Base-by-base conservation (phyloP, 2,329 filamentous ascomycete species). In the Aspergillus thermomutatus region DNA sequence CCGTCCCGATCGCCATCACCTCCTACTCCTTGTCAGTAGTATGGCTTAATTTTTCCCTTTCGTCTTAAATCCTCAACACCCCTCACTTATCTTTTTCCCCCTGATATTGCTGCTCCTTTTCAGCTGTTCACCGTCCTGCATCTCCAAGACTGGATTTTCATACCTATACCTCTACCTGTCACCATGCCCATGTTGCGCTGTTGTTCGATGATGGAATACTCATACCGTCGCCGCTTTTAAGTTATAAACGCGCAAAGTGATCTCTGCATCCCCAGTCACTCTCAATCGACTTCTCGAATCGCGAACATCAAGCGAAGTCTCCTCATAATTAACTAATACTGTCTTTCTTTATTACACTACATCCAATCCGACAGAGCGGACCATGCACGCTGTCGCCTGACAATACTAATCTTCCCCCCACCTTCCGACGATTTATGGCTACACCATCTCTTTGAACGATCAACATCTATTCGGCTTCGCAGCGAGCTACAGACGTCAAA, bases 401-500 rank as follows among this genome's bases (percentile, higher is more conserved):
- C 43, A 46, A 6, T 43, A 2, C 10, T 21, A 14, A 23, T 46
- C 23, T 23, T 23, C 9, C 23, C 34, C 23, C 23, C 43, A 25
- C 11, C 11, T 11, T 5, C 8, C 19, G 43, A 46, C 43, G 43
- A 46, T 49, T 40, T 17, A 37, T 37, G 31, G 31, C 31, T 37
- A 37, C 14, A 43, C 23, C 47, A 8, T 14, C 27, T 54, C 14
- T 45, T 17, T 41, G n/a, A 23, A 14, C 19, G 14, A 28, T 31
- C 25, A 23, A 37, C 31, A 37, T 37, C 31, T 37, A 37, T 37
- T 17, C 31, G 7, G 31, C 17, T 37, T 3, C 14, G 14, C 21
- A 52, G 45, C 37, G n/a, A 51, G 54, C 23, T 9, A 52, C 23
- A 49, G n/a, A 45, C 21, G 43, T 58, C 59, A 79, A 64, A 60